Evolutionary conservation across 2,329 filamentous ascomycete species (phyloP).

Genomic region (Chaetomium globosum): DNA sequence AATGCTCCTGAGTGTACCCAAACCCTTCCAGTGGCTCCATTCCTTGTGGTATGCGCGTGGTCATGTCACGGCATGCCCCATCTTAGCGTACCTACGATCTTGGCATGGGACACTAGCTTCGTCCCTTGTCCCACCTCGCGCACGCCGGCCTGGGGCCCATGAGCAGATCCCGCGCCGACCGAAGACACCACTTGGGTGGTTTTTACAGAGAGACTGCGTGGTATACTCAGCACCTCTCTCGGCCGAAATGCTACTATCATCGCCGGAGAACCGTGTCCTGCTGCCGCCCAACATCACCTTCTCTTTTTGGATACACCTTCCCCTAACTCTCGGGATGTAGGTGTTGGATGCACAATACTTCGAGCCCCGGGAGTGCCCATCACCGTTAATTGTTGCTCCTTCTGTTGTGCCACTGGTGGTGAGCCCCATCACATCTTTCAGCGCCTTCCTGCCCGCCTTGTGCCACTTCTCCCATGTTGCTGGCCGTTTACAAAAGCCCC

Average conservation of each 20-base stretch:
- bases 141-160: background rate
- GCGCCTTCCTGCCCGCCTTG: slow-evolving; percentile 4
- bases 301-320: slow-evolving; percentile 1
- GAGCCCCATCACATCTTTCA: slow-evolving; percentile 7
- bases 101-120: slow-evolving; percentile 17
- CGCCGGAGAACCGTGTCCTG: background rate
- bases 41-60: slow-evolving; percentile 1
- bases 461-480: slow-evolving; percentile 4
- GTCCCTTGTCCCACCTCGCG: slow-evolving; percentile 11
- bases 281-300: slow-evolving; percentile 4
- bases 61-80: slow-evolving; percentile 5
- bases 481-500: slow-evolving; percentile 23
- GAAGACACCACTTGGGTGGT: background rate
- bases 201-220: background rate
- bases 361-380: background rate
- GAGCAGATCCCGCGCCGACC: slow-evolving; percentile 2
- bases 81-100: background rate
- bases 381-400: background rate
- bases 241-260: background rate
- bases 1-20: background rate
- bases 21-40: slow-evolving; percentile 1
- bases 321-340: background rate
- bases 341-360: background rate
- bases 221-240: background rate
- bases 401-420: slow-evolving; percentile 16